A percentile compares a stretch with the other conserved stretches of the same genome.
phyloP scores from a whole-genome alignment of 2,329 filamentous ascomycete genomes.

The Aspergillus fischeri region DNA sequence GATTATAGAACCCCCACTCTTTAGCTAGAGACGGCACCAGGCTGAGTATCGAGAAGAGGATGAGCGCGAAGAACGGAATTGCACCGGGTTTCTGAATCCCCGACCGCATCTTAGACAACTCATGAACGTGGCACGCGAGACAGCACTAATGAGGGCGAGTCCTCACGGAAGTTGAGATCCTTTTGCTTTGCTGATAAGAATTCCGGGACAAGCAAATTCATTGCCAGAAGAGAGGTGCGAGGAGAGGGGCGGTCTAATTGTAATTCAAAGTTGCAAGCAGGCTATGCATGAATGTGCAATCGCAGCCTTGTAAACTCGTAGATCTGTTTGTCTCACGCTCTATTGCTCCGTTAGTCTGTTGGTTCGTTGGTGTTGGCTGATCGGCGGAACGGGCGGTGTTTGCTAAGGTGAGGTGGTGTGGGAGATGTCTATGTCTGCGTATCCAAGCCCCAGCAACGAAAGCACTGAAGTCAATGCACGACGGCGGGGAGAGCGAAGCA shows the following conservation, averaged over 20 bases:
- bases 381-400: constrained; percentile 5
- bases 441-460: constrained; percentile 7
- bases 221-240: constrained; percentile 8
- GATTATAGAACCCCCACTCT: constrained; percentile 24
- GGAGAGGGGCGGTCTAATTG: not conserved
- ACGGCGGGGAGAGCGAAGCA: constrained; percentile 3
- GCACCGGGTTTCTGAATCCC: constrained; percentile 32
- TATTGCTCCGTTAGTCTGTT: not conserved
- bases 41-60: constrained; percentile 32
- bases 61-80: constrained; percentile 30
- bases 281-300: constrained; percentile 1
- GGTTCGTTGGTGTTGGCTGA: constrained; percentile 1
- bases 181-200: not conserved
- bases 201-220: constrained; percentile 7
- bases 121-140: constrained; percentile 8
- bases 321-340: not conserved
- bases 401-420: not conserved
- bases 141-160: constrained; percentile 3
- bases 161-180: not conserved
- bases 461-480: constrained; percentile 1
- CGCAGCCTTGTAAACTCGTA: not conserved
- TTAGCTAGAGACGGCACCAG: constrained; percentile 31
- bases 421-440: not conserved
- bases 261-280: constrained; percentile 1
- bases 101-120: constrained; percentile 30